Conservation (phyloP, 1,284 basidiomycete species). For the Boletus sp. region DNA sequence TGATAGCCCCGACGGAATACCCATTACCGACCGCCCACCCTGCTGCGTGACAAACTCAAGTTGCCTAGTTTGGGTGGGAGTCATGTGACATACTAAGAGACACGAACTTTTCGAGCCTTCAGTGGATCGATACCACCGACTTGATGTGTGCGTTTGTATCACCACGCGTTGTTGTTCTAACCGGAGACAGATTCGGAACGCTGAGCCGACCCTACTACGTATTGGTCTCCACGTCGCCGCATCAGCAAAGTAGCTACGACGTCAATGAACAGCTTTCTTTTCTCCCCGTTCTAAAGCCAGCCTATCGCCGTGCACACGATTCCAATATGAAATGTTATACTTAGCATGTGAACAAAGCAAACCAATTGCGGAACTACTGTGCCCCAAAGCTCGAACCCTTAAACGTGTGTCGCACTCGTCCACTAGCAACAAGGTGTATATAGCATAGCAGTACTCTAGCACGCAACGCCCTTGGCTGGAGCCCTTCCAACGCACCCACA, state of each 20-base stretch:
- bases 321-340: not conserved
- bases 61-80: no score
- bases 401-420: not conserved
- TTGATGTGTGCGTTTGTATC: no score
- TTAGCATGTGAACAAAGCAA: not conserved
- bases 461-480: not conserved
- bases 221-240: not conserved
- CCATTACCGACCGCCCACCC: constrained; percentile 21
- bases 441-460: not conserved
- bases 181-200: not conserved
- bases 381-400: not conserved
- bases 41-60: no score
- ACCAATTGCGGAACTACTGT: not conserved
- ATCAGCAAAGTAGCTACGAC: not conserved
- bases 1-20: constrained; percentile 18
- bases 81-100: no score
- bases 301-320: not conserved
- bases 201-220: no score
- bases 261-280: not conserved
- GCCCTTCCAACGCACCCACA: not conserved
- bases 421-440: not conserved
- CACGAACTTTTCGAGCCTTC: no score
- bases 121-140: no score
- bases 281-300: not conserved
- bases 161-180: no score